These are phyloP conservation scores for Verticillium longisporum DNA, from an alignment of 2,329 filamentous ascomycete species.

Conservation along the genomic window DNA sequence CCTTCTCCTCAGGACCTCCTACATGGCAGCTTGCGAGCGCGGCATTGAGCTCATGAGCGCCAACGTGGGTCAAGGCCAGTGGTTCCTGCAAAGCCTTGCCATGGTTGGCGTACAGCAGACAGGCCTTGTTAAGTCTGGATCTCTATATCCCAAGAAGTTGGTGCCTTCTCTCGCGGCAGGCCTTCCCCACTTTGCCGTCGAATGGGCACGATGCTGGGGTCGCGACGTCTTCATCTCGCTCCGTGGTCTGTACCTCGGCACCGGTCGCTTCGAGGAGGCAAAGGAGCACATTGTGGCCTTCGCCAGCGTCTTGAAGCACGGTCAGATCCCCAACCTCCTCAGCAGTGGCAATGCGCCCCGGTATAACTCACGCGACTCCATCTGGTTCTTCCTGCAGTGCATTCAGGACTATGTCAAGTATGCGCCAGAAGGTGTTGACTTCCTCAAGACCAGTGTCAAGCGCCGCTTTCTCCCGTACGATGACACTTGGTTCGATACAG, in stretches of 20 bases:
- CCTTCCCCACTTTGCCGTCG: constrained; percentile 84
- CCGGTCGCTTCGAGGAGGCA: constrained; percentile 80
- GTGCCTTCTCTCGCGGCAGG: constrained; percentile 89
- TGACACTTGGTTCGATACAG: constrained; percentile 82
- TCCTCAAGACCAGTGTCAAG: constrained; percentile 71
- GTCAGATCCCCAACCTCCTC: constrained; percentile 94
- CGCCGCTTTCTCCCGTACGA: constrained; percentile 91
- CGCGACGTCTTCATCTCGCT: constrained; percentile 95
- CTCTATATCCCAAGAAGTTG: constrained; percentile 76
- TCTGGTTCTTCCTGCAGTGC: constrained; percentile 96
- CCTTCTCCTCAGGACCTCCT: constrained; percentile 79
- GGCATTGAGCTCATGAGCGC: constrained; percentile 72
- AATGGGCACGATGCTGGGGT: constrained; percentile 96
- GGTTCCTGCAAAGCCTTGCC: constrained; percentile 80
- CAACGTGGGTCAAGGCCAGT: constrained; percentile 73
- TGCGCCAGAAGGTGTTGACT: constrained; percentile 65
- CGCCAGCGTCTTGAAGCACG: constrained; percentile 92
- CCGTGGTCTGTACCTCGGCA: constrained; percentile 84
- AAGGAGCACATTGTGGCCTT: constrained; percentile 93
- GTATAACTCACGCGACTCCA: constrained; percentile 92
- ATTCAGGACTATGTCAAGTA: constrained; percentile 89
- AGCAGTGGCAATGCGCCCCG: constrained; percentile 78
- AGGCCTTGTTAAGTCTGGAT: constrained; percentile 82
- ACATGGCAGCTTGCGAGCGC: constrained; percentile 73
- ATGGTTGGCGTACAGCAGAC: constrained; percentile 91